These are phyloP conservation scores for Paramecium tetraurelia DNA, from an alignment of 73 alveolate species.

Conservation along the genomic window DNA sequence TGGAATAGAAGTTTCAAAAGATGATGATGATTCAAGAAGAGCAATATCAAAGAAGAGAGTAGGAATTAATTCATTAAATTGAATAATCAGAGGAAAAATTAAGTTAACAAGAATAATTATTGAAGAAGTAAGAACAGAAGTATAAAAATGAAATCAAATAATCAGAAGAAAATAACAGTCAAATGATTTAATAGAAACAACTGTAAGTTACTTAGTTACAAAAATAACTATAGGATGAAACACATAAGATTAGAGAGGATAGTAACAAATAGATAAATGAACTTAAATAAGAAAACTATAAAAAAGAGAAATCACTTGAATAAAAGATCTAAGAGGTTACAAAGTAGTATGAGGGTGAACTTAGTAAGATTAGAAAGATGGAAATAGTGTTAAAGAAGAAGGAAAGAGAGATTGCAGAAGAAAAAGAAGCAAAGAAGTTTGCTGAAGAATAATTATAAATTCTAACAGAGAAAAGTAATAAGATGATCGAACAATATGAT, in stretches of 20 bases:
- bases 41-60: background rate
- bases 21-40: constrained; percentile 24
- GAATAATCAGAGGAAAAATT: background rate
- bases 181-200: background rate
- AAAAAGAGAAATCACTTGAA: background rate
- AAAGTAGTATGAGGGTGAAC: background rate
- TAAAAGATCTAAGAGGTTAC: background rate
- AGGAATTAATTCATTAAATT: background rate
- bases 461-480: background rate
- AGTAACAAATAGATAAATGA: background rate
- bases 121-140: background rate
- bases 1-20: background rate
- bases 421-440: background rate
- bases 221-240: constrained; percentile 7
- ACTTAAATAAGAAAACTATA: background rate
- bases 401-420: background rate
- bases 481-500: constrained; percentile 29
- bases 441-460: background rate
- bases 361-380: background rate
- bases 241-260: background rate
- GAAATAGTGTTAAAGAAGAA: background rate
- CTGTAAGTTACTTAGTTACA: background rate
- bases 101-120: background rate
- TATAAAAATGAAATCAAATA: background rate
- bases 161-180: background rate